Base-by-base conservation (phyloP, 2,329 filamentous ascomycete species). In the Fusarium avenaceum region DNA sequence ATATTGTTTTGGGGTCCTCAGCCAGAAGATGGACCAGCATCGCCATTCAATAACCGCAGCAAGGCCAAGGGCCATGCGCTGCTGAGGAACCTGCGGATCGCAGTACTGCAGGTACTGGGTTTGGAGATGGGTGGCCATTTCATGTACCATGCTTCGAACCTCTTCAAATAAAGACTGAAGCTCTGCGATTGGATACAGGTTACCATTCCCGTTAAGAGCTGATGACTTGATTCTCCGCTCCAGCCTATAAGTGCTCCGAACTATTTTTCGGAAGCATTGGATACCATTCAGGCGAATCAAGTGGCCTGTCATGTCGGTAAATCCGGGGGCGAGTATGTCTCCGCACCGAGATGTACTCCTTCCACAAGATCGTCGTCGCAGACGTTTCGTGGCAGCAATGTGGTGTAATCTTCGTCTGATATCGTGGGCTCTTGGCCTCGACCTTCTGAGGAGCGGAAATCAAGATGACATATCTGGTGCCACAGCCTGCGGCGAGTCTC, bases 21-120 rank as follows among this genome's bases (percentile, higher is more conserved):
- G 3, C 51, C 51, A 54, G 19, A 54, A 39, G 22, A 54, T 54
- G 19, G 51, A 54, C 51, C 51, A 54, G n/a, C 43, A 54, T 9
- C 43, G 22, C 32, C 51, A 54, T 17, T 54, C 43, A 17, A 54
- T 30, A 10, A 54, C n/a, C 1, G n/a, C 48, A 4, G 51, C 43
- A 38, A 54, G 51, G 4, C 51, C 43, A 22, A 54, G 33, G 5
- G 43, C 32, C 22, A 54, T 54, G 20, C 43, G 11, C 1, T 54
- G 51, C 15, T 54, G 30, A 2, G n/a, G 22, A 26, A 54, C 10
- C 33, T 54, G 32, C 6, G 22, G 32, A 8, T 28, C 14, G 14
- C 51, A 54, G 43, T 48, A 38, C 14, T 49, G n/a, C 5, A 54
- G 17, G 9, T 54, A 54, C 13, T 49, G 4, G 2, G 15, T 48